Base-by-base conservation (phyloP, 2,329 filamentous ascomycete genomes). In the Neoarthrinium moseri region DNA sequence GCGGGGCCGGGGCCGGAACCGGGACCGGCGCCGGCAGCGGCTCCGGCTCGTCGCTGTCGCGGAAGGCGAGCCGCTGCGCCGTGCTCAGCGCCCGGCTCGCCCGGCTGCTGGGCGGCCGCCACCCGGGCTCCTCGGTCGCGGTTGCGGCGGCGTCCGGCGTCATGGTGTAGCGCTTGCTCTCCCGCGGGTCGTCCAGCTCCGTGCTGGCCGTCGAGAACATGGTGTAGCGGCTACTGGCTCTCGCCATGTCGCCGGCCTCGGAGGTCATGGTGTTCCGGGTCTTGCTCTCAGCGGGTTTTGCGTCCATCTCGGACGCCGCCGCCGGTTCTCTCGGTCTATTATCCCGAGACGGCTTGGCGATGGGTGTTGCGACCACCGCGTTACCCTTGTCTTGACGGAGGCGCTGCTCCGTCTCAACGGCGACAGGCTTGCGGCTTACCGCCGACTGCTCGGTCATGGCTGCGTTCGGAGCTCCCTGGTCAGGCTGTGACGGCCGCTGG, bases 31-130 rank as follows among this genome's bases (percentile, higher is more conserved):
- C 29, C 52, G 47, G 39, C 51, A 55, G 52, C 5, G 58, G 60
- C 21, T 59, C 55, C 7, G 58, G 34, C 13, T 63, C 60, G 47
- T 56, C 60, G 42, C 58, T 61, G 40, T 63, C 60, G 17, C 59
- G 57, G 50, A 63, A 63, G 10, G 49, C 49, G 33, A 61, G 53
- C 2, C 57, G 57, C 33, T 56, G 50, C 21, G 53, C 53, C 35
- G 45, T 56, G 15, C 40, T 52, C 40, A 54, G 36, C 6, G 55
- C 21, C 11, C 50, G 17, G 20, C 39, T 21, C 20, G 46, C 21
- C 30, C 26, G 36, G 47, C 42, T 27, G 51, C 30, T 8, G 34
- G 51, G 23, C 13, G 44, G 36, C 36, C 32, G 11, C 35, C 27
- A 30, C 42, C 26, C 11, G 34, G 46, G 39, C 18, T 35, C 24